phyloP scores from a whole-genome alignment of 2,329 filamentous ascomycete species.

The Cercospora sojina region DNA sequence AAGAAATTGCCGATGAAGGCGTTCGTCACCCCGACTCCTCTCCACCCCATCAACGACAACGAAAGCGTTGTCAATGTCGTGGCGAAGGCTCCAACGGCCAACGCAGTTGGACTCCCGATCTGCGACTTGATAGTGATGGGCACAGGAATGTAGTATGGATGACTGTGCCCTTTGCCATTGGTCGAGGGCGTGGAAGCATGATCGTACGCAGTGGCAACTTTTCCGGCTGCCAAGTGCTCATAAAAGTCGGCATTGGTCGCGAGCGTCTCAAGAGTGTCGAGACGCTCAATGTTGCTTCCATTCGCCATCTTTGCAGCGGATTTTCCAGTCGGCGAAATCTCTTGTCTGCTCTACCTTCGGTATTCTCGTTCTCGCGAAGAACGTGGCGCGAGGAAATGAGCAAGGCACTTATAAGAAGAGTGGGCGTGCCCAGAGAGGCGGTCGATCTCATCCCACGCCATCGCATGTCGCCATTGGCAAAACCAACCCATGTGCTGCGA shows the following conservation, averaged over 20 bases:
- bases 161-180: slow-evolving; percentile 13
- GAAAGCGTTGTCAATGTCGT: slow-evolving; percentile 57
- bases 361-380: neutral
- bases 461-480: neutral
- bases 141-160: slow-evolving; percentile 34
- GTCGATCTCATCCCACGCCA: neutral
- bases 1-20: slow-evolving; percentile 58
- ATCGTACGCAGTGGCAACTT: slow-evolving; percentile 24
- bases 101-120: slow-evolving; percentile 41
- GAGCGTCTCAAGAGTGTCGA: slow-evolving; percentile 32
- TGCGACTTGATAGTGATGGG: slow-evolving; percentile 36
- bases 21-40: slow-evolving; percentile 52
- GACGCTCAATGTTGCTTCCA: slow-evolving; percentile 32
- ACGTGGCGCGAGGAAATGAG: neutral
- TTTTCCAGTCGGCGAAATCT: neutral
- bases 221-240: slow-evolving; percentile 32
- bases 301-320: slow-evolving; percentile 24
- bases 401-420: neutral
- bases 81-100: slow-evolving; percentile 55
- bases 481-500: neutral
- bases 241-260: slow-evolving; percentile 33
- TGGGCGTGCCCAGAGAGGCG: neutral
- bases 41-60: slow-evolving; percentile 56
- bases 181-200: slow-evolving; percentile 18
- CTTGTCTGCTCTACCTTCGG: neutral